Percentiles rank a stretch among this genome's conserved stretches.
Conservation (phyloP, 345 rosid genomes). For the Hibiscus tridactylites region DNA sequence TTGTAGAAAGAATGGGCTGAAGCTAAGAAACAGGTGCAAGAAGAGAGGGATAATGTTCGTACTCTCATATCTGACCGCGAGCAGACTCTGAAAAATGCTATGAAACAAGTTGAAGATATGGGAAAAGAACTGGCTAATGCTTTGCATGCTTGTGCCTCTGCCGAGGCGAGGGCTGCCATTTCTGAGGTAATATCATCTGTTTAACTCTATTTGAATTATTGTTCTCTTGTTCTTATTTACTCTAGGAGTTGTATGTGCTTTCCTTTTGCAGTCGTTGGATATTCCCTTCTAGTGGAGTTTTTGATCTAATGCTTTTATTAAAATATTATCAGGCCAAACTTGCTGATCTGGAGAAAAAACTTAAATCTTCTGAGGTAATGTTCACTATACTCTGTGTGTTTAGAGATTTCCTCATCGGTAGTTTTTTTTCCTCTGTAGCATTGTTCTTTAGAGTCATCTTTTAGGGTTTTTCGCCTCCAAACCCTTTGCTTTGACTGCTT, state of each 20-base stretch:
- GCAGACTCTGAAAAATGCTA: conserved; percentile 57
- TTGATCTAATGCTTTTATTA: conserved; percentile 15
- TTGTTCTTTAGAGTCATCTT: neutral
- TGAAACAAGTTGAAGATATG: conserved; percentile 82
- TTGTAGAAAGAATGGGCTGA: conserved; percentile 91
- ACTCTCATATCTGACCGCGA: conserved; percentile 57
- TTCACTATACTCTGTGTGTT: neutral
- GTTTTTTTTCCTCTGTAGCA: neutral
- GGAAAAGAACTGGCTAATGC: conserved; percentile 68
- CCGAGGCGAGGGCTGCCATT: conserved; percentile 81
- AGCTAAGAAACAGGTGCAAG: conserved; percentile 83
- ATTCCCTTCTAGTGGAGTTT: neutral
- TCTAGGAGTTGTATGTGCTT: neutral
- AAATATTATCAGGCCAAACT: conserved; percentile 52
- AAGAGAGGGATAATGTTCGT: conserved; percentile 65
- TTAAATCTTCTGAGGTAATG: conserved; percentile 57
- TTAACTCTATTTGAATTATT: neutral
- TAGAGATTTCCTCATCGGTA: neutral
- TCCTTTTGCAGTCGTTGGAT: neutral
- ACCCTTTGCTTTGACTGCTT: neutral
- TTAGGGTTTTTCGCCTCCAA: neutral
- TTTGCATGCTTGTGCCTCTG: conserved; percentile 62
- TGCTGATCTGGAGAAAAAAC: conserved; percentile 63
- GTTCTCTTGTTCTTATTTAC: neutral
- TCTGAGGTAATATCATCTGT: conserved; percentile 55